A percentile compares a stretch with the other conserved stretches of the same genome.
phyloP scores from a whole-genome alignment of 1,284 basidiomycete species.

The Ustanciosporium gigantosporum region DNA sequence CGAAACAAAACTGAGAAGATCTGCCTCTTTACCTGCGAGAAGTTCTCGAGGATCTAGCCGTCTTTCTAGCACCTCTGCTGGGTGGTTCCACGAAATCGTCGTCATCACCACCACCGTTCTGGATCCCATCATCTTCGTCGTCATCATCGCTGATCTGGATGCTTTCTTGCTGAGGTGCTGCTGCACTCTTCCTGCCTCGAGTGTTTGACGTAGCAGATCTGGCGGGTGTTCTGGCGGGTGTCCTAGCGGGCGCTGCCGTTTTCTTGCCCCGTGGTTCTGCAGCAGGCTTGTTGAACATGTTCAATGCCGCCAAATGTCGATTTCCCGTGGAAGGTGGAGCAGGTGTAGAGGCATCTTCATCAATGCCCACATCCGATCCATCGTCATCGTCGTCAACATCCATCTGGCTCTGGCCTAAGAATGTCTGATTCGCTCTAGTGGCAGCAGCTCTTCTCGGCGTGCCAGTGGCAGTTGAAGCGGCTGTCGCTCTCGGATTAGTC shows the following conservation, averaged over 20 bases:
- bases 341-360: constrained; percentile 12
- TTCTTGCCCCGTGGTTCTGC: too few relatives aligned
- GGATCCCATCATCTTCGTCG: too few relatives aligned
- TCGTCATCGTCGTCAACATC: constrained; percentile 20
- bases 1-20: not conserved
- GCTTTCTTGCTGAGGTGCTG: constrained; percentile 11
- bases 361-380: constrained; percentile 10
- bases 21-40: not conserved
- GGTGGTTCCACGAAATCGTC: constrained; percentile 31
- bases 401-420: too few relatives aligned
- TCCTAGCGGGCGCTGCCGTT: too few relatives aligned
- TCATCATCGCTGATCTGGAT: constrained; percentile 32
- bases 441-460: too few relatives aligned
- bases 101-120: constrained; percentile 17
- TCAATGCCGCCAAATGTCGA: not conserved
- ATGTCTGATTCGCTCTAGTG: constrained; percentile 8
- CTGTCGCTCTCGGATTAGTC: too few relatives aligned
- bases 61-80: not conserved
- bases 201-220: not conserved
- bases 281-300: not conserved
- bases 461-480: too few relatives aligned
- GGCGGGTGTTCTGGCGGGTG: not conserved
- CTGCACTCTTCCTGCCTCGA: not conserved
- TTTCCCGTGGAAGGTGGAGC: constrained; percentile 1
- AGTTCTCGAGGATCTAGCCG: not conserved